Evolutionary conservation across 768 basidiomycete genomes (phyloP).

Genomic region (Ramaria sp.): DNA sequence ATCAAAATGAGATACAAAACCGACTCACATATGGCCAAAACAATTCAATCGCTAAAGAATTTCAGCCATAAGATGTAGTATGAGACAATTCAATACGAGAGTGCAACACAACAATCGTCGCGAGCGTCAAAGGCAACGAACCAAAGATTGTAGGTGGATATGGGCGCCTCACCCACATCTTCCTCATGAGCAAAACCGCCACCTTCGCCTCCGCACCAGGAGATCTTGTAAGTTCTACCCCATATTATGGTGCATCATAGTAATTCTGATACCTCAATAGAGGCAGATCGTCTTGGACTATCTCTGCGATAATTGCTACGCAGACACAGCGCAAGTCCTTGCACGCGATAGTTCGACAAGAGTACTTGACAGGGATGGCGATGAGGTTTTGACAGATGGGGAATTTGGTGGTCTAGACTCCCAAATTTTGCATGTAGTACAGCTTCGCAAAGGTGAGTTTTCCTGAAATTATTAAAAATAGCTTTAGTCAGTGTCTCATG

Average conservation of each 20-base stretch:
- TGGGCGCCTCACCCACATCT: neutral
- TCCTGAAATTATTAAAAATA: slow-evolving; percentile 9
- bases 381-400: slow-evolving; percentile 36
- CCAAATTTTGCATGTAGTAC: slow-evolving; percentile 32
- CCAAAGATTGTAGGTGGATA: too few relatives aligned
- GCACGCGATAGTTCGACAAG: slow-evolving; percentile 48
- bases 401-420: slow-evolving; percentile 24
- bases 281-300: slow-evolving; percentile 55
- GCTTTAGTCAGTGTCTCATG: slow-evolving; percentile 10
- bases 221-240: neutral
- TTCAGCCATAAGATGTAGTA: too few relatives aligned
- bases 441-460: slow-evolving; percentile 44
- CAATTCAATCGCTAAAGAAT: too few relatives aligned
- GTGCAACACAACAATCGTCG: too few relatives aligned
- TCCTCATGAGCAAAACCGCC: neutral
- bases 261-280: neutral
- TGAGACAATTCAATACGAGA: too few relatives aligned
- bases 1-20: too few relatives aligned
- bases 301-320: slow-evolving; percentile 62
- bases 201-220: neutral
- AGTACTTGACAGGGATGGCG: slow-evolving; percentile 59
- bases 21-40: too few relatives aligned
- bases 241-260: neutral
- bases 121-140: too few relatives aligned
- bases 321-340: slow-evolving; percentile 61